phyloP scores from a whole-genome alignment of 345 rosid species.

The Citrus mangshanensis region DNA sequence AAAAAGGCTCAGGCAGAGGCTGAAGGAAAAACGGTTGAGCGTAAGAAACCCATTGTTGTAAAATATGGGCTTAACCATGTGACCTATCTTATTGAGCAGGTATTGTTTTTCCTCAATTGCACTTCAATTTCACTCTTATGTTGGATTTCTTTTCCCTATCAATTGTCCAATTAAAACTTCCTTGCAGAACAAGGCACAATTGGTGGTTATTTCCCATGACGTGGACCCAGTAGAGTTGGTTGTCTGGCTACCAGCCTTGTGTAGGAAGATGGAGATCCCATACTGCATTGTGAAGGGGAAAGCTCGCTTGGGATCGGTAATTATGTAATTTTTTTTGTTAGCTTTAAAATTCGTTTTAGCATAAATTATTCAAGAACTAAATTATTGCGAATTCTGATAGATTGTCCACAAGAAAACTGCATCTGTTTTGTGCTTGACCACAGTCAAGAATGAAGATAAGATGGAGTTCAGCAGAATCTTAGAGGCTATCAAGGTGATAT shows the following conservation, averaged over 20 bases:
- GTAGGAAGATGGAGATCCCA: conserved; percentile 62
- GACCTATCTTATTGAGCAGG: conserved; percentile 78
- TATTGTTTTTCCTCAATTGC: background rate
- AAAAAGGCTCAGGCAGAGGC: conserved; percentile 62
- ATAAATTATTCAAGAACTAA: background rate
- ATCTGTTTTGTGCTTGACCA: conserved; percentile 63
- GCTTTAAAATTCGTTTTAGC: background rate
- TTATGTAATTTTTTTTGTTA: background rate
- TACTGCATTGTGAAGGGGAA: conserved; percentile 60
- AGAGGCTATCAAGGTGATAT: conserved; percentile 69
- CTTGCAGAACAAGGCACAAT: conserved; percentile 67
- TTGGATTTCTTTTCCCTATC: background rate
- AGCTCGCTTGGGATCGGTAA: conserved; percentile 50
- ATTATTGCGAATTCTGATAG: conserved; percentile 20
- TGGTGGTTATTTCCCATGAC: conserved; percentile 58
- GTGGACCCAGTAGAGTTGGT: conserved; percentile 61
- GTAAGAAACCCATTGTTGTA: conserved; percentile 67
- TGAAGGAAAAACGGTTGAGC: conserved; percentile 53
- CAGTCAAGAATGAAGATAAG: conserved; percentile 77
- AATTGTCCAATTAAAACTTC: background rate
- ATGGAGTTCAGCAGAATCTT: conserved; percentile 68
- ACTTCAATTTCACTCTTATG: background rate
- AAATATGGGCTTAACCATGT: conserved; percentile 75
- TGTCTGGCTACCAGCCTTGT: conserved; percentile 61
- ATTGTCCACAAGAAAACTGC: conserved; percentile 80